A percentile compares a stretch with the other conserved stretches of the same genome.
Evolutionary conservation across 306 rosid species (phyloP).

Genomic region (peach (Prunus persica)): DNA sequence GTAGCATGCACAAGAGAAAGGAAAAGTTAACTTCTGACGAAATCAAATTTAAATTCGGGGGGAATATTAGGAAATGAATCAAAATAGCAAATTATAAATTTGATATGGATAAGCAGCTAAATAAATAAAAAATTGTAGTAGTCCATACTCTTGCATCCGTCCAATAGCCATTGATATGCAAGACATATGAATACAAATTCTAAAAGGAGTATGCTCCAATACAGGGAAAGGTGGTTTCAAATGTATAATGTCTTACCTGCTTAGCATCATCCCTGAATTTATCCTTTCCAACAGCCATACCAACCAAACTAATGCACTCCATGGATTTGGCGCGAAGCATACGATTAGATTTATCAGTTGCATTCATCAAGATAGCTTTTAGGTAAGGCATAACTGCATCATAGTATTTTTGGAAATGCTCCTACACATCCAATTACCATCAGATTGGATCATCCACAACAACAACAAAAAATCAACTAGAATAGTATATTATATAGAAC

Average conservation of each 20-base stretch:
- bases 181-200: neutral
- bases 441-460: conserved; percentile 21
- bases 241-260: conserved; percentile 50
- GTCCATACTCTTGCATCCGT: neutral
- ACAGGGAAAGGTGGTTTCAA: neutral
- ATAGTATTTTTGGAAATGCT: conserved; percentile 92
- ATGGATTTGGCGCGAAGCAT: conserved; percentile 99
- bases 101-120: too few species aligned
- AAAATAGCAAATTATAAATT: neutral
- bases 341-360: conserved; percentile 93
- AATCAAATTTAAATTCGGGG: neutral
- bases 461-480: neutral
- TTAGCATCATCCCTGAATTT: conserved; percentile 98
- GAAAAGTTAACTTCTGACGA: neutral
- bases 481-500: neutral
- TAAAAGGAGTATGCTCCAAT: neutral
- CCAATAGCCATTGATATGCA: neutral
- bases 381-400: conserved; percentile 97
- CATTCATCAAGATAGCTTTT: conserved; percentile 90
- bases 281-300: conserved; percentile 99
- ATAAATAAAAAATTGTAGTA: neutral
- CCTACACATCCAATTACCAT: conserved; percentile 40
- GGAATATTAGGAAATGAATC: neutral
- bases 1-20: neutral
- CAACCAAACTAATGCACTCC: conserved; percentile 99